Evolutionary conservation across 306 rosid genomes (phyloP), one percentile per base, ranked within the genome.

Genomic region (Alnus rubra): DNA sequence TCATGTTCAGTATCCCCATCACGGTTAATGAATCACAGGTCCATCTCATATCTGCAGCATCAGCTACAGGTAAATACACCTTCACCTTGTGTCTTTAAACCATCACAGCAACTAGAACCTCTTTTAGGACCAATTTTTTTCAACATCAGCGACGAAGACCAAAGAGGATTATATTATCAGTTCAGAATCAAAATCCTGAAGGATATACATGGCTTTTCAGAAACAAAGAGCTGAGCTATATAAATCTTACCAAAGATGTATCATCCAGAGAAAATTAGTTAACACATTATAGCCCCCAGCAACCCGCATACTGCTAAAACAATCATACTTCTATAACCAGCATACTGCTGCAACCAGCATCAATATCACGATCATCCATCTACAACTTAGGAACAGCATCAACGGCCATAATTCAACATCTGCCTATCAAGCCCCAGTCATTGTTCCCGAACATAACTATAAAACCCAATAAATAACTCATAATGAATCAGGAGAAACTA

Each of bases 401-500:
- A 78, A 91, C 89, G 79, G 88, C 97, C 70, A 84, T 81, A 71
- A 82, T 76, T 76, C 92, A 89, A 85, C 93, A 79, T 59, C 87
- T 87, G 79, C 91, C 88, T 81, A 89, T 83, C 89, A 80, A 74
- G 89, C 90, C 87, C 87, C 75, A 83, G 69, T 68, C 90, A 88
- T 83, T 89, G 87, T 80, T 80, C 92, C 84, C 89, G 88, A 86
- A 81, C 92, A 85, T 69, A 91, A 82, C 98, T 91, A 93, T 93
- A 93, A 93, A 89, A 87, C 90, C 93, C 93, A 89, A 88, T 80
- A 89, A 88, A 89, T 88, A 74, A 73, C 85, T 88, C 79, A 83
- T 52, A 71, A 86, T 86, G 78, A 88, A 84, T 84, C 82, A 84
- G 81, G 76, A 54, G 56, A 71, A 67, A 45, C 42, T 31, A 79